Base-by-base conservation (phyloP, 2,329 filamentous ascomycete species). In the Pseudogymnoascus sp. region DNA sequence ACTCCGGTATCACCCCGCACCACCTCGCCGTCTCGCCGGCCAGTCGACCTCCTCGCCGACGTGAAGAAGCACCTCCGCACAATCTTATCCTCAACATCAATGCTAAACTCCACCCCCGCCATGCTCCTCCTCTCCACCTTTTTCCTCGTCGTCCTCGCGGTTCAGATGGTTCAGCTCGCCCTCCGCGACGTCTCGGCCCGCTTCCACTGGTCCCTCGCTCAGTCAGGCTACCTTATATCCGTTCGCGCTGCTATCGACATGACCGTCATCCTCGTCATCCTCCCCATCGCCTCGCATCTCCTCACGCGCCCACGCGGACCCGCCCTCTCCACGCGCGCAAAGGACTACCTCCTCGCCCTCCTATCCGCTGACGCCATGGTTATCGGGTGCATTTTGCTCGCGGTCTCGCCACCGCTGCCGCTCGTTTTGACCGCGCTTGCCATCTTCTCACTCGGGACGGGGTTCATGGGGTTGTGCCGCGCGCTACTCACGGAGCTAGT, bases 101-200 rank as follows among this genome's bases (percentile, higher is more conserved):
- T 73, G 5, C 62, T 74, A 11, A 60, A 66, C 16, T 69, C 70
- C 3, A 55, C 67, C 0, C 67, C 70, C 1, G 66, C 73, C 2
- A 36, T 71, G 2, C 45, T 76, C 11, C 64, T 75, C 5, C 38
- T 77, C 9, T 16, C 69, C 2, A 66, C 66, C 4, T 72, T 71
- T 45, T 58, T 69, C 19, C 59, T 64, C 22, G 60, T 62, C 2
- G 60, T 67, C 4, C 66, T 71, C 28, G 39, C 23, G 12, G 4
- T 39, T 1, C 62, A 68, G 45, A 62, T 66, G 2, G 62, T 67
- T 12, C 62, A 64, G 2, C 58, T 72, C 14, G 66, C 62, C 5
- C 60, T 69, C 12, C 67, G 68, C n/a, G 72, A 72, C 42, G 65
- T 72, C 22, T 69, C 67, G 1, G 67, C 67, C 8, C 66, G 69